Conservation (phyloP, 345 rosid genomes). For the Hibiscus mutabilis region DNA sequence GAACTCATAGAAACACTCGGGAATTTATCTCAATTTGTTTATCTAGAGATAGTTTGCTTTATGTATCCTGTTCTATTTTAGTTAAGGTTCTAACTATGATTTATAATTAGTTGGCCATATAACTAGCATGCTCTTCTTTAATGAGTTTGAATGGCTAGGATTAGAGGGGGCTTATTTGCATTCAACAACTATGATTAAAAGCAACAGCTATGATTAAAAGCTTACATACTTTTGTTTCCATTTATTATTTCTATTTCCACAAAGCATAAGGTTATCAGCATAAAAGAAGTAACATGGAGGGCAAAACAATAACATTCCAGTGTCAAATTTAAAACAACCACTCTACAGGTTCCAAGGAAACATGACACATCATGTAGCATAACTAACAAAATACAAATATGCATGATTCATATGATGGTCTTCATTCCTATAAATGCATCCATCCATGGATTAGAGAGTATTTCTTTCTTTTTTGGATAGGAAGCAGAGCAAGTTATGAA, state of each 20-base stretch:
- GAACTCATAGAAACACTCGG: too few relatives aligned
- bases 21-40: neutral
- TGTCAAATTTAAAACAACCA: too few relatives aligned
- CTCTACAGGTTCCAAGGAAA: too few relatives aligned
- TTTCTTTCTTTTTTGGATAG: conserved; percentile 46
- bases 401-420: too few relatives aligned
- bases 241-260: neutral
- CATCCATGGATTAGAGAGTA: conserved; percentile 14
- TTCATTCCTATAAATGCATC: conserved; percentile 74
- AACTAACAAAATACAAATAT: too few relatives aligned
- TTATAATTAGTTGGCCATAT: neutral
- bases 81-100: neutral
- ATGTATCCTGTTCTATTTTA: neutral
- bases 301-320: too few relatives aligned
- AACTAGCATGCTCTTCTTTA: neutral
- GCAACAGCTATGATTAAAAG: too few relatives aligned
- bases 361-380: too few relatives aligned
- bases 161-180: neutral
- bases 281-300: too few relatives aligned
- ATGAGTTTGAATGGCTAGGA: neutral
- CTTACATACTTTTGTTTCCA: neutral
- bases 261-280: too few relatives aligned
- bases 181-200: neutral
- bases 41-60: neutral
- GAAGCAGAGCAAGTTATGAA: conserved; percentile 20